Evolutionary conservation across 306 rosid genomes (phyloP), one percentile per base, ranked within the genome.

Genomic region (Senna siamea): DNA sequence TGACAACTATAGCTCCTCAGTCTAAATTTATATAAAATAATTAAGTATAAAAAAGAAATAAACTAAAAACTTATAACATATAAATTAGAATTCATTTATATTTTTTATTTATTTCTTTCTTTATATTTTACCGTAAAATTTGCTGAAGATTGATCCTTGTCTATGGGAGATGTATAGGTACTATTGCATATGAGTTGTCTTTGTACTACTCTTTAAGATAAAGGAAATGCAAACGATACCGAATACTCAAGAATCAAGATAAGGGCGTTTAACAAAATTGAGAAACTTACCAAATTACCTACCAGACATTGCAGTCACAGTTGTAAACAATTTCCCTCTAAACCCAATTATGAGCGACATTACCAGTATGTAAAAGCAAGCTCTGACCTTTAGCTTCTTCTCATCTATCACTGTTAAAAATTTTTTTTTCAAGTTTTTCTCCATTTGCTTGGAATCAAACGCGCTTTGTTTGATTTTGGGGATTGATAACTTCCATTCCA

Each of bases 251-350:
- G n/a, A n/a, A n/a, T n/a, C n/a, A 44, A 37, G 40, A 28, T 13
- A n/a, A 66, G 2, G 5, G 17, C 9, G 30, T 6, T 26, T 2
- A 35, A 48, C 30, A 26, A n/a, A n/a, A 43, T 17, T 6, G n/a
- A 43, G 7, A 12, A 47, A n/a, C 1, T 6, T 9, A 19, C 48
- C 14, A 53, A 52, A 69, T 52, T 53, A 34, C 47, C 23, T 62
- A 3, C 13, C n/a, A n/a, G n/a, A n/a, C n/a, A n/a, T 40, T 19
- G 47, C 7, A 0, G 7, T n/a, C 28, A 8, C 6, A 9, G 55
- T 40, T 34, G 70, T 69, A 46, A 63, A 32, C 66, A 20, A 62
- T 71, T 66, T 44, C 63, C n/a, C 72, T 75, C 79, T 20, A 43
- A 74, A 70, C 22, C 28, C 63, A 54, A 55, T 20, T 41, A 78